Percentiles rank a stretch among this genome's conserved stretches.
Conservation (phyloP, 345 rosid genomes). For the Salix purpurea region DNA sequence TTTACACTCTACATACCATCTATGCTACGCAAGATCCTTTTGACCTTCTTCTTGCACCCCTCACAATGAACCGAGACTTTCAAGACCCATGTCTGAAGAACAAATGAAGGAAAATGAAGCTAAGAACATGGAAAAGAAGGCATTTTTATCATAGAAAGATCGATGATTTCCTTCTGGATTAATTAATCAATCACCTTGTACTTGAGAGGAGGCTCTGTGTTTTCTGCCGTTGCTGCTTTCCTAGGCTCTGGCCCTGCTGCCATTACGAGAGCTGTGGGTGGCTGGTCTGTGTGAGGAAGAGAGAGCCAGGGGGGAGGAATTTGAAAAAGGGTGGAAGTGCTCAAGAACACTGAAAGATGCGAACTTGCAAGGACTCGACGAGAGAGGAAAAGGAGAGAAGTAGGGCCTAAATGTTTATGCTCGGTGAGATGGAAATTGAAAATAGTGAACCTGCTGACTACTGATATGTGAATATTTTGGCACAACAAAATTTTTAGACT, state of each 20-base stretch:
- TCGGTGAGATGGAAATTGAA: constrained; percentile 16
- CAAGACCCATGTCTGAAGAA: constrained; percentile 23
- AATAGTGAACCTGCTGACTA: constrained; percentile 1
- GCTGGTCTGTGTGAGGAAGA: not conserved
- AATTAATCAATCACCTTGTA: constrained; percentile 44
- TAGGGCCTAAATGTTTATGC: constrained; percentile 17
- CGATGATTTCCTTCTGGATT: not conserved
- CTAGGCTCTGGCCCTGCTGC: constrained; percentile 25
- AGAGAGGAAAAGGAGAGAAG: constrained; percentile 9
- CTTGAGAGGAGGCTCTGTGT: constrained; percentile 42
- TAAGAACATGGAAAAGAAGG: not conserved
- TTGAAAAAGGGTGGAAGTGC: constrained; percentile 2
- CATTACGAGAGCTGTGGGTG: constrained; percentile 21
- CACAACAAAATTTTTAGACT: not conserved
- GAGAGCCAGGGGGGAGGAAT: constrained; percentile 6
- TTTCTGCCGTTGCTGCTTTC: constrained; percentile 24
- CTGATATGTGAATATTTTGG: not conserved
- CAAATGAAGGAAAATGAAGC: not conserved
- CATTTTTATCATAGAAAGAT: not conserved
- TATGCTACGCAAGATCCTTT: constrained; percentile 14
- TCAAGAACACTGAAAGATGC: constrained; percentile 1
- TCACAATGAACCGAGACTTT: constrained; percentile 30
- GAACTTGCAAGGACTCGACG: not conserved
- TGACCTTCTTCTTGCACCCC: constrained; percentile 30
- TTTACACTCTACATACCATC: constrained; percentile 13